Evolutionary conservation across 2,329 filamentous ascomycete species (phyloP).

Genomic region (Magnaporthiopsis poae): DNA sequence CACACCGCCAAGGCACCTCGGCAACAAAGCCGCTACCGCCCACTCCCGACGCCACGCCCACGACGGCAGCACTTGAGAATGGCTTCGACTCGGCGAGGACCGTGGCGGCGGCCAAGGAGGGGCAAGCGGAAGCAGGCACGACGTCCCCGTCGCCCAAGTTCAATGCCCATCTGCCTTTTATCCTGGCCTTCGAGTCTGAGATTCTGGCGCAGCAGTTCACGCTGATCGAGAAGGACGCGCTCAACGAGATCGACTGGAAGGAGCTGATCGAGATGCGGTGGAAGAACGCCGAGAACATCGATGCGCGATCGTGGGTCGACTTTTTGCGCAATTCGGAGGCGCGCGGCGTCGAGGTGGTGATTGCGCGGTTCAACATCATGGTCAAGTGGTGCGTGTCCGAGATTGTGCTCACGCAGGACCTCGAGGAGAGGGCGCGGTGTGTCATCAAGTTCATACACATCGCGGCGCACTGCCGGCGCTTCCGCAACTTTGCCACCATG

Average conservation of each 20-base stretch:
- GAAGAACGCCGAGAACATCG: constrained; percentile 57
- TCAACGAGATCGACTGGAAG: constrained; percentile 82
- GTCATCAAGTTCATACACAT: constrained; percentile 78
- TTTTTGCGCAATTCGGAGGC: constrained; percentile 65
- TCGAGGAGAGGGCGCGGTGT: constrained; percentile 64
- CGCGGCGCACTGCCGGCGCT: constrained; percentile 61
- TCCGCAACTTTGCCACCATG: constrained; percentile 76
- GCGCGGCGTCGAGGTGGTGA: constrained; percentile 70
- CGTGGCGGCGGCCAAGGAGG: constrained; percentile 21
- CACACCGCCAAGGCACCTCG: constrained; percentile 33
- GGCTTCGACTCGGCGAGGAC: constrained; percentile 14
- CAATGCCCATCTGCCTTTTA: constrained; percentile 63
- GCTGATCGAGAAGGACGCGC: constrained; percentile 73
- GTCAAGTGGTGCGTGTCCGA: constrained; percentile 81
- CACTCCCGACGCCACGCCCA: constrained; percentile 41
- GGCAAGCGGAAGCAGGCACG: constrained; percentile 17
- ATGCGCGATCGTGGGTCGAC: constrained; percentile 69
- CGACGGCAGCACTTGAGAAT: constrained; percentile 33
- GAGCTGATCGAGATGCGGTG: constrained; percentile 75
- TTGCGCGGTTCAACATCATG: constrained; percentile 79
- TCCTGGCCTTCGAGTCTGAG: constrained; percentile 71
- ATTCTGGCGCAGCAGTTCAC: constrained; percentile 74
- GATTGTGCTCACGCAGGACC: constrained; percentile 60
- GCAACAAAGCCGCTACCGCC: constrained; percentile 35
- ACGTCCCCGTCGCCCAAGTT: constrained; percentile 23